Percentiles rank a stretch among this genome's conserved stretches.
phyloP scores from a whole-genome alignment of 345 rosid genomes.

The Clausena lansium region DNA sequence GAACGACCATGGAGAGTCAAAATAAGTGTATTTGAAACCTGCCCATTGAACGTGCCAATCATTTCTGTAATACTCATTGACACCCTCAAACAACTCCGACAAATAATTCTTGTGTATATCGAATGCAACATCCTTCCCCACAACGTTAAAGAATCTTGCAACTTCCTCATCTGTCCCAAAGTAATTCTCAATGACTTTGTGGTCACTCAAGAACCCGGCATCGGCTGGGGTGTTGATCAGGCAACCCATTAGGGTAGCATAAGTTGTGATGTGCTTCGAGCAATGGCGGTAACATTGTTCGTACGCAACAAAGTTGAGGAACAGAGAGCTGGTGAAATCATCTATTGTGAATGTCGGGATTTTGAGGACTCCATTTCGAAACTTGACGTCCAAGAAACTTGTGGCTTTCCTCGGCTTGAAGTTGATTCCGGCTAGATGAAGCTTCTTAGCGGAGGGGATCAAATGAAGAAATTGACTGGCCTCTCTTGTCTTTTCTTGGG shows the following conservation, averaged over 20 bases:
- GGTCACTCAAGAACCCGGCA: conserved; percentile 44
- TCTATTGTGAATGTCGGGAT: conserved; percentile 46
- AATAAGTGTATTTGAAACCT: conserved; percentile 48
- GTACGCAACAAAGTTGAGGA: conserved; percentile 53
- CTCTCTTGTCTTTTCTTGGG: conserved; percentile 1
- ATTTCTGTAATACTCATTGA: conserved; percentile 45
- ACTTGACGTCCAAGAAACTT: conserved; percentile 49
- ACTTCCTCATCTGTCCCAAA: conserved; percentile 53
- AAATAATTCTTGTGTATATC: conserved; percentile 43
- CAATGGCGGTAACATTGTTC: conserved; percentile 51
- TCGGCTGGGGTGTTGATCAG: conserved; percentile 45
- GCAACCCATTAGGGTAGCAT: conserved; percentile 51
- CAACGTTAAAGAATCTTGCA: conserved; percentile 39
- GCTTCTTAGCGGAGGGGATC: conserved; percentile 44
- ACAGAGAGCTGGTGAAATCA: conserved; percentile 34
- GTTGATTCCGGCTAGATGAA: conserved; percentile 42
- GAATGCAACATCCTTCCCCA: conserved; percentile 47
- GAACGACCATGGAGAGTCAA: conserved; percentile 61
- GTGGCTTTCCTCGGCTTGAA: conserved; percentile 30
- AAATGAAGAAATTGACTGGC: conserved; percentile 22
- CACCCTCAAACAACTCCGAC: conserved; percentile 39
- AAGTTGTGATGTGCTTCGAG: conserved; percentile 47
- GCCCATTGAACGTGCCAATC: conserved; percentile 53
- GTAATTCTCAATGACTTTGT: conserved; percentile 47
- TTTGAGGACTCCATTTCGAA: conserved; percentile 38